Evolutionary conservation across 768 basidiomycete genomes (phyloP).

Genomic region (Pleurotus djamor): DNA sequence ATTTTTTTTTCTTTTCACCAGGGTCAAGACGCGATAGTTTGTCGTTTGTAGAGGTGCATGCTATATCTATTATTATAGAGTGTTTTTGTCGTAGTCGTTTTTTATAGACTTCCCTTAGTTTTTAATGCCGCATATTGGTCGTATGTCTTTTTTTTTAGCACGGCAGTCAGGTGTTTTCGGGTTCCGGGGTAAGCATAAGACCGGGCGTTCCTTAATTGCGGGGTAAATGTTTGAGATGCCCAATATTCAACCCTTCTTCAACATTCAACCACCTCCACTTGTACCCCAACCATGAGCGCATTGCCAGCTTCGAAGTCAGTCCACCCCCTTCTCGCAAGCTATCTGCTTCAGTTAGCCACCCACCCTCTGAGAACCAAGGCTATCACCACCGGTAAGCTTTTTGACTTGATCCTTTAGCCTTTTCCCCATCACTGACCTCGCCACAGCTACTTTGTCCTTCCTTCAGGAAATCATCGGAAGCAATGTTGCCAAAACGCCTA

Average conservation of each 20-base stretch:
- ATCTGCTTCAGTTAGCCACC: slow-evolving; percentile 62
- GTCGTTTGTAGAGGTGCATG: too few species aligned
- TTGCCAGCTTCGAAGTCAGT: slow-evolving; percentile 20
- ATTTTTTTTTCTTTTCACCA: slow-evolving; percentile 14
- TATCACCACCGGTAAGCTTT: slow-evolving; percentile 59
- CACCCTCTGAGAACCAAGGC: slow-evolving; percentile 83
- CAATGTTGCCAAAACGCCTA: slow-evolving; percentile 61
- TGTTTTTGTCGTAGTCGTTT: too few species aligned
- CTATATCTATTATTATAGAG: too few species aligned
- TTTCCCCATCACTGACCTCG: not conserved
- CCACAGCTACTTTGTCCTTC: slow-evolving; percentile 51
- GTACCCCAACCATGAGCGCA: slow-evolving; percentile 35
- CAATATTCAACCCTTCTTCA: not conserved
- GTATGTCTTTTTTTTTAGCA: too few species aligned
- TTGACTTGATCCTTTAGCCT: not conserved
- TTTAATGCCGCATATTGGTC: too few species aligned
- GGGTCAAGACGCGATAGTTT: slow-evolving; percentile 30
- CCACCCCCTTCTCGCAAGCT: slow-evolving; percentile 60
- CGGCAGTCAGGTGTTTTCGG: not conserved
- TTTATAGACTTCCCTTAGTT: too few species aligned
- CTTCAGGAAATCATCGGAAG: slow-evolving; percentile 83
- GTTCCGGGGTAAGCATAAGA: not conserved
- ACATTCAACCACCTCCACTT: slow-evolving; percentile 3
- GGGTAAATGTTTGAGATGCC: not conserved
- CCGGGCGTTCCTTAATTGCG: slow-evolving; percentile 3